Evolutionary conservation across 805 yeast genomes (phyloP), one percentile per base, ranked within the genome.

Genomic region (Martiniozyma abietophila): DNA sequence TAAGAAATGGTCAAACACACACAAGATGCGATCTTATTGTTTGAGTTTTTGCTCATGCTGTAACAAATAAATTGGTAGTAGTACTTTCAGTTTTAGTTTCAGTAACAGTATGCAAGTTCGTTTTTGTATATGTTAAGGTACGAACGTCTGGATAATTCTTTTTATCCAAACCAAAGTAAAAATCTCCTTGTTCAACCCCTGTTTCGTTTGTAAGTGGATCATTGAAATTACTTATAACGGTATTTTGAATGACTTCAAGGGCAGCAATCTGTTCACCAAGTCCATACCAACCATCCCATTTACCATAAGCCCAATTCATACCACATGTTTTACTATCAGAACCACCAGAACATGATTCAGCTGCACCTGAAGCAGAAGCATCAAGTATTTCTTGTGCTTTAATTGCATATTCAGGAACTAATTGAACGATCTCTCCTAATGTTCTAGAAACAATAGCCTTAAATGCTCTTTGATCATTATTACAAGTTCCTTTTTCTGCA

Each of bases 231-330:
- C 20, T 15, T 14, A 42, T 40, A 59, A 58, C 92, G 81, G 2
- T 85, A 31, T 64, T 65, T 43, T 67, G 72, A 31, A 81, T 70
- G 2, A 66, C 67, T 53, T 80, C 89, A 38, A 79, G 59, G 0
- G 94, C 86, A 30, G 68, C 57, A 71, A 81, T 75, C 56, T 81
- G 86, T 56, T 81, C 94, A 46, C 92, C 92, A 18, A 82, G 59
- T 18, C 94, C 92, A 49, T 69, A 81, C 29, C 47, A 38, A 1
- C 73, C 78, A 54, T 81, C 92, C 73, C 80, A 71, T 12, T 71
- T 73, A 7, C 59, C 54, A 5, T 51, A 40, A 9, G 63, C 52
- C 94, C 94, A 81, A 53, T 70, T 63, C 38, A 70, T 51, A 25
- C 89, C 92, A 64, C 94, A 82, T 0, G 92, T 81, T 45, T 69